Base-by-base conservation (phyloP, 208 protist genomes). In the Trypanosoma platydactyli region DNA sequence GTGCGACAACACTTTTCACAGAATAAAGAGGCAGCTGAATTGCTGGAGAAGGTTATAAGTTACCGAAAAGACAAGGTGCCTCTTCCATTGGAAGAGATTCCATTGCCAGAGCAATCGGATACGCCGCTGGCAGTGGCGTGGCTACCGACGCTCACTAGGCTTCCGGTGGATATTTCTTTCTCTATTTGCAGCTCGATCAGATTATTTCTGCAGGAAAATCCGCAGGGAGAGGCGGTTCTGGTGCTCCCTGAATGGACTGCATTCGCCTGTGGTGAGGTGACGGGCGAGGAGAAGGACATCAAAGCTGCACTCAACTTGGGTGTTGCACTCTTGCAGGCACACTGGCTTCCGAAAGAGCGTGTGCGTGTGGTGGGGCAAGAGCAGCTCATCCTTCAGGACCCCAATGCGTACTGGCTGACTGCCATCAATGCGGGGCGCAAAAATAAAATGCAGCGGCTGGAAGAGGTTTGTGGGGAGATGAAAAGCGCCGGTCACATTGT, bases 1-100 rank as follows among this genome's bases (percentile, higher is more conserved):
- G 97, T 99, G 12, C 83, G 97, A 22, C 68, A 91, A 25, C 97
- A 99, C 80, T 99, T 99, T 49, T 59, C 67, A 0, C 77, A 80
- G 38, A 81, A 98, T 74, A 54, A 75, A 2, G 69, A 89, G 45
- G 98, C 97, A 18, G 83, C 80, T 42, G 64, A 72, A 12, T 78
- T 99, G 27, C 77, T 99, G 16, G 84, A 89, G 57, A 66, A 80
- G 51, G 96, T 99, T n/a, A 93, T 89, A 64, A 79, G 72, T 1
- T 97, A 84, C 64, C 79, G 84, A 5, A 88, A 88, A 45, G 68
- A 55, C 18, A 63, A 57, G 55, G 59, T 46, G 0, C 65, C 70
- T 0, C 33, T 63, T 6, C 30, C 77, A 0, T 40, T 57, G 35
- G 46, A 51, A 44, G 50, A 59, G 4, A 18, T 33, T 13, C 40